phyloP scores from a whole-genome alignment of 257 asterid species.

The Jasminum sambac region DNA sequence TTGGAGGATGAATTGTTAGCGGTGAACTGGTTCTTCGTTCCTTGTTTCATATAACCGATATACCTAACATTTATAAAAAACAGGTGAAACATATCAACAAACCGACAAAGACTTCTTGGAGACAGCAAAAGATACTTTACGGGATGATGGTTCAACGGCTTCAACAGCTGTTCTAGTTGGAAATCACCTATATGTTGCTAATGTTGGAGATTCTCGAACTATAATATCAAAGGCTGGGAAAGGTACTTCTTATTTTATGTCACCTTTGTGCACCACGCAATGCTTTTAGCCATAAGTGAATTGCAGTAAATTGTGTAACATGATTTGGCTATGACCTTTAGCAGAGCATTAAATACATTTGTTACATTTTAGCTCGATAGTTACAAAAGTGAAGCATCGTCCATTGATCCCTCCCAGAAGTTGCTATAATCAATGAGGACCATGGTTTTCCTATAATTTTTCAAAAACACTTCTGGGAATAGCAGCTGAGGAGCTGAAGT shows the following conservation, averaged over 20 bases:
- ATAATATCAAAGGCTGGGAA: conserved; percentile 84
- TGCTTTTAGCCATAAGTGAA: background rate
- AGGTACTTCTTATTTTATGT: conserved; percentile 47
- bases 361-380: background rate
- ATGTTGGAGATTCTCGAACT: conserved; percentile 98
- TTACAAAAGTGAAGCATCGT: background rate
- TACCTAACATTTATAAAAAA: conserved; percentile 4
- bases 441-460: background rate
- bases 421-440: background rate
- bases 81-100: conserved; percentile 89
- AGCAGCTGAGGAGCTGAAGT: background rate
- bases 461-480: background rate
- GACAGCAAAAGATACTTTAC: conserved; percentile 76
- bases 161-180: conserved; percentile 84
- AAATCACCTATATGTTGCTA: conserved; percentile 92
- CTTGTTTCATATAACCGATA: background rate
- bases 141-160: conserved; percentile 99
- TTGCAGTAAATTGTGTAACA: background rate
- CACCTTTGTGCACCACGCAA: background rate
- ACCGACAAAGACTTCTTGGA: conserved; percentile 84
- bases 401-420: background rate
- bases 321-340: background rate
- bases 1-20: background rate
- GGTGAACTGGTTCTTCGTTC: background rate
- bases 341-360: background rate